Evolutionary conservation across 139 green algal species (phyloP).

Genomic region (Protoeuglena noctilucae): DNA sequence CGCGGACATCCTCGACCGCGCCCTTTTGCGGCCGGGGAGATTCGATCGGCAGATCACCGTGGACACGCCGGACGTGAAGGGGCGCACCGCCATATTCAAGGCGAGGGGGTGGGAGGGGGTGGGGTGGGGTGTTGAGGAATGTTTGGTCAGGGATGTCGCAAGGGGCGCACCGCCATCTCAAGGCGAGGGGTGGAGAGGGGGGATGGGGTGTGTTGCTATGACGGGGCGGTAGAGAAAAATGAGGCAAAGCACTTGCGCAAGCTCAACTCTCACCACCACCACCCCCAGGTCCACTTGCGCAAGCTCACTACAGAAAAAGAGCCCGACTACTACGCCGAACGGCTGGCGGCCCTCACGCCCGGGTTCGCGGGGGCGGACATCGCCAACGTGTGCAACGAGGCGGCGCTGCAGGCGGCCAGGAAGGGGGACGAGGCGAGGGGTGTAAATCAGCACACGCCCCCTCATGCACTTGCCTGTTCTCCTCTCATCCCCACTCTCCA

Average conservation of each 20-base stretch:
- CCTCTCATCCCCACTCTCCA: background rate
- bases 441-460: background rate
- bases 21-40: slow-evolving; percentile 78
- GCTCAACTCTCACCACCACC: too few relatives aligned
- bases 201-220: too few relatives aligned
- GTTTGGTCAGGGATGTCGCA: too few relatives aligned
- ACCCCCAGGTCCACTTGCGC: slow-evolving; percentile 1
- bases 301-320: slow-evolving; percentile 7
- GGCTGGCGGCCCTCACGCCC: slow-evolving; percentile 87
- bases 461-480: too few relatives aligned
- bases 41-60: slow-evolving; percentile 97
- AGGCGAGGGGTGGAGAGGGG: too few relatives aligned
- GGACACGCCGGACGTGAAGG: slow-evolving; percentile 90
- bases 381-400: slow-evolving; percentile 96
- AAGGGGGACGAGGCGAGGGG: slow-evolving; percentile 19
- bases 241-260: slow-evolving; percentile 73
- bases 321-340: slow-evolving; percentile 37
- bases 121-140: too few relatives aligned
- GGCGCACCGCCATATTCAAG: slow-evolving; percentile 89
- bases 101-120: too few relatives aligned
- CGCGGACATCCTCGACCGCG: slow-evolving; percentile 94
- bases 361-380: slow-evolving; percentile 93
- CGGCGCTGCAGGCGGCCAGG: slow-evolving; percentile 82
- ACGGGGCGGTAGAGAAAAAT: too few relatives aligned
- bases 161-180: too few relatives aligned